A percentile compares a stretch with the other conserved stretches of the same genome.
Evolutionary conservation across 148 eudicot genomes (phyloP).

Genomic region (Silene uniflora): DNA sequence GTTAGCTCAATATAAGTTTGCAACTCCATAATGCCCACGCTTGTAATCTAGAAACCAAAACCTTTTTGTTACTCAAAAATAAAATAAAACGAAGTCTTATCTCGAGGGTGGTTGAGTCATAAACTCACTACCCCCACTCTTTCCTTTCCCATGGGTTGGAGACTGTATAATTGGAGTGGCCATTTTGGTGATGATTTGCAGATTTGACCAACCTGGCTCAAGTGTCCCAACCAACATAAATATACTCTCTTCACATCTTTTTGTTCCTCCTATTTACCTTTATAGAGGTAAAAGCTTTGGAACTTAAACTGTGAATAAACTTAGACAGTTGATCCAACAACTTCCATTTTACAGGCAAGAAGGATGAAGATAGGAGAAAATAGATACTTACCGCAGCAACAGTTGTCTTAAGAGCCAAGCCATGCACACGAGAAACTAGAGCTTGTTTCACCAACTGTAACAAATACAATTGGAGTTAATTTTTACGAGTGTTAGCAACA

Average conservation of each 20-base stretch:
- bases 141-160: background rate
- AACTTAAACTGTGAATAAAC: too few species aligned
- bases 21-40: background rate
- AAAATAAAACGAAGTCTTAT: too few species aligned
- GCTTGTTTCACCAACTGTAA: constrained; percentile 77
- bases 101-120: background rate
- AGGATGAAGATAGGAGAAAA: background rate
- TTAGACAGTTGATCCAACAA: background rate
- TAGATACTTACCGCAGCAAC: constrained; percentile 81
- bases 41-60: too few species aligned
- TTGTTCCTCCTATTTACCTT: too few species aligned
- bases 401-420: constrained; percentile 85
- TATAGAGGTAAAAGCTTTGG: too few species aligned
- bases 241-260: too few species aligned
- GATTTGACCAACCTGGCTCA: background rate
- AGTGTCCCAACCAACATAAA: background rate
- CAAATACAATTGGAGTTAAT: constrained; percentile 4
- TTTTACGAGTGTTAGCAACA: background rate
- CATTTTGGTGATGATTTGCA: background rate
- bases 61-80: background rate
- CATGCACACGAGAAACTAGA: constrained; percentile 80
- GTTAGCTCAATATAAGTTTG: background rate
- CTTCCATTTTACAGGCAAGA: background rate
- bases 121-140: background rate
- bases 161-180: background rate